Conservation (phyloP, 768 basidiomycete genomes). For the Boletus reticulatus region DNA sequence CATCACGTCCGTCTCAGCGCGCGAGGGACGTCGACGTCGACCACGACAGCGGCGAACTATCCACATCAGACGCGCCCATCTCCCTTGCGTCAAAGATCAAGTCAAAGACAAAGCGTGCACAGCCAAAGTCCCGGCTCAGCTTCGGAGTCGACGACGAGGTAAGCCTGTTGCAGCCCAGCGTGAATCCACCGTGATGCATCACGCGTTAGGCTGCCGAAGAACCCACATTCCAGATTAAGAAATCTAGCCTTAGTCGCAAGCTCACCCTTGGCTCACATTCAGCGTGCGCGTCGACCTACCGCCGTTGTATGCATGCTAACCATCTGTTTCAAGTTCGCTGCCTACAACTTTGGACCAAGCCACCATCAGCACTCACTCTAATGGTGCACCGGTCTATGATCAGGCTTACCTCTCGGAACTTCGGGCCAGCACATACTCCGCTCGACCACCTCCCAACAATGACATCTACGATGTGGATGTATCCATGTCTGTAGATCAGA, state of each 20-base stretch:
- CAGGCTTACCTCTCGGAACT: conserved; percentile 72
- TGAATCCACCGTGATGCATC: conserved; percentile 27
- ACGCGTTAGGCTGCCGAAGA: conserved; percentile 49
- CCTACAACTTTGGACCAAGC: conserved; percentile 55
- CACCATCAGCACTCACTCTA: conserved; percentile 42
- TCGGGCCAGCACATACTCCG: conserved; percentile 69
- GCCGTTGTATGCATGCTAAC: conserved; percentile 4
- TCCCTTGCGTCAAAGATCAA: conserved; percentile 65
- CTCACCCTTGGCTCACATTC: conserved; percentile 55
- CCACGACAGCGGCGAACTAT: conserved; percentile 24
- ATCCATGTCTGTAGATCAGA: conserved; percentile 42
- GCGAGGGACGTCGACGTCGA: conserved; percentile 37
- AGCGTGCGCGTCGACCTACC: conserved; percentile 35
- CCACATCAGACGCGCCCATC: conserved; percentile 46
- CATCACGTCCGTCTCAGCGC: conserved; percentile 39
- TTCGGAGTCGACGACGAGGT: conserved; percentile 76
- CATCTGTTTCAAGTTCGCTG: conserved; percentile 31
- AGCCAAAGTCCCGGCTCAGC: conserved; percentile 67
- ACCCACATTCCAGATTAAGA: conserved; percentile 77
- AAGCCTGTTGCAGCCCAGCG: conserved; percentile 20
- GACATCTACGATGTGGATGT: conserved; percentile 50
- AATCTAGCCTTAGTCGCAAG: conserved; percentile 72
- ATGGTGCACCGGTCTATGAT: conserved; percentile 64
- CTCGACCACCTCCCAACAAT: conserved; percentile 43
- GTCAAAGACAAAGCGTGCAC: conserved; percentile 65